Conservation (phyloP, 2,329 filamentous ascomycete species). For the Clarireedia sp. region DNA sequence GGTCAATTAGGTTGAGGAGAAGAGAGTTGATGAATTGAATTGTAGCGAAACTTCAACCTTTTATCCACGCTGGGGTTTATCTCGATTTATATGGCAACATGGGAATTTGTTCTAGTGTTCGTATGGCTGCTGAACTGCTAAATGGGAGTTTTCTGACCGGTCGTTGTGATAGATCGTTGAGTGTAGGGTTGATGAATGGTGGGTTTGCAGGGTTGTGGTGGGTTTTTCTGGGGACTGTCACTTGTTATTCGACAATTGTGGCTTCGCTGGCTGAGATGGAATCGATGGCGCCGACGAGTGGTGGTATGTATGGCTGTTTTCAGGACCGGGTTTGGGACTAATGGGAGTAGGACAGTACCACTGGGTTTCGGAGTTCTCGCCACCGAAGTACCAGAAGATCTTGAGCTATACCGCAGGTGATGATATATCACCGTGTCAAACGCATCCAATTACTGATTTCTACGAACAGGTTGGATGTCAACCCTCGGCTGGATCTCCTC, state of each 20-base stretch:
- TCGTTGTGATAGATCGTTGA: slow-evolving; percentile 15
- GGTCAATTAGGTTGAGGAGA: background rate
- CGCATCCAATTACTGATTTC: background rate
- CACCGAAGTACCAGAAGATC: slow-evolving; percentile 40
- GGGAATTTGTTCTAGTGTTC: slow-evolving; percentile 35
- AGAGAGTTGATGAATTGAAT: background rate
- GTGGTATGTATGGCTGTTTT: slow-evolving; percentile 8
- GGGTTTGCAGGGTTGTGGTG: slow-evolving; percentile 33
- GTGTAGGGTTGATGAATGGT: slow-evolving; percentile 27
- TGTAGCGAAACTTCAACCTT: slow-evolving; percentile 34
- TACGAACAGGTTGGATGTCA: slow-evolving; percentile 36
- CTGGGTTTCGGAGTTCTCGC: slow-evolving; percentile 48
- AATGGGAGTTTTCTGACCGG: too few relatives aligned
- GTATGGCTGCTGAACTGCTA: background rate
- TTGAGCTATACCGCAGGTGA: slow-evolving; percentile 44
- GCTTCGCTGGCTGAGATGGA: slow-evolving; percentile 25
- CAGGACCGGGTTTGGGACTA: slow-evolving; percentile 26
- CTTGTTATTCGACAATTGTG: slow-evolving; percentile 26
- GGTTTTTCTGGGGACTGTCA: slow-evolving; percentile 31
- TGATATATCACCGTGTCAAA: background rate
- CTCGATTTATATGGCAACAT: slow-evolving; percentile 36
- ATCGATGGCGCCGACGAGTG: slow-evolving; percentile 22
- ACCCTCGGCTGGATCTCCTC: slow-evolving; percentile 39
- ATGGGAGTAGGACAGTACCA: slow-evolving; percentile 46
- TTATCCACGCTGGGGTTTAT: slow-evolving; percentile 37